Evolutionary conservation across 2,329 filamentous ascomycete genomes (phyloP).

Genomic region (Aspergillus oerlinghausenensis): DNA sequence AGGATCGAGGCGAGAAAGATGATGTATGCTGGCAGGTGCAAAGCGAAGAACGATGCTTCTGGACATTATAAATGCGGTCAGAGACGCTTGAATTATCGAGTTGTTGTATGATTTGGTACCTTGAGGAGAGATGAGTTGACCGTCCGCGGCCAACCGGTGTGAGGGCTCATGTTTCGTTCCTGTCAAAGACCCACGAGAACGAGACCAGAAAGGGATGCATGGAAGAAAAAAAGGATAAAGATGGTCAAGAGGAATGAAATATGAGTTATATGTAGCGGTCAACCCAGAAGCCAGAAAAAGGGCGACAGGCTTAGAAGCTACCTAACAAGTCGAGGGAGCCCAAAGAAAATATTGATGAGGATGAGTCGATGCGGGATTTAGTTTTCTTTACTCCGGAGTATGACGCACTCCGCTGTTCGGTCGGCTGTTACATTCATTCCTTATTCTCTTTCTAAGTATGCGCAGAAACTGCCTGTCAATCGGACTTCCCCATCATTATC

Average conservation of each 20-base stretch:
- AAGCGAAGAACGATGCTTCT: conserved; percentile 19
- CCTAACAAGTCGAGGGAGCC: not conserved
- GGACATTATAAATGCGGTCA: conserved; percentile 2
- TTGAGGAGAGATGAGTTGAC: conserved; percentile 25
- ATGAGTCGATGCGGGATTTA: conserved; percentile 4
- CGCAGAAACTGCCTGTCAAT: no score
- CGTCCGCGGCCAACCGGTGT: conserved; percentile 29
- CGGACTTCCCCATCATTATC: not conserved
- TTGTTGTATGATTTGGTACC: conserved; percentile 14
- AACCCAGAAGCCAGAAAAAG: not conserved
- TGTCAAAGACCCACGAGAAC: conserved; percentile 5
- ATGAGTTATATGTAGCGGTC: not conserved
- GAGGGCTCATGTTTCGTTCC: conserved; percentile 33
- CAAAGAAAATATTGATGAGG: conserved; percentile 2
- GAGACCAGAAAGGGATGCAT: conserved; percentile 13
- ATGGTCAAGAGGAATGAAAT: not conserved
- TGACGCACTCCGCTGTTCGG: conserved; percentile 5
- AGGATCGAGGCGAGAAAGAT: conserved; percentile 7
- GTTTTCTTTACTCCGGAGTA: not conserved
- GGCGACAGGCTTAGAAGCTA: not conserved
- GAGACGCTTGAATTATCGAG: not conserved
- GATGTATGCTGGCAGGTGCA: conserved; percentile 5
- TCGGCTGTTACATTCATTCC: not conserved
- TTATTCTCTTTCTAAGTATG: not conserved
- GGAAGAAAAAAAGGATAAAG: conserved; percentile 3